Percentiles rank a stretch among this genome's conserved stretches.
Evolutionary conservation across 441 rosid species (phyloP).

Genomic region (Eruca vesicaria): DNA sequence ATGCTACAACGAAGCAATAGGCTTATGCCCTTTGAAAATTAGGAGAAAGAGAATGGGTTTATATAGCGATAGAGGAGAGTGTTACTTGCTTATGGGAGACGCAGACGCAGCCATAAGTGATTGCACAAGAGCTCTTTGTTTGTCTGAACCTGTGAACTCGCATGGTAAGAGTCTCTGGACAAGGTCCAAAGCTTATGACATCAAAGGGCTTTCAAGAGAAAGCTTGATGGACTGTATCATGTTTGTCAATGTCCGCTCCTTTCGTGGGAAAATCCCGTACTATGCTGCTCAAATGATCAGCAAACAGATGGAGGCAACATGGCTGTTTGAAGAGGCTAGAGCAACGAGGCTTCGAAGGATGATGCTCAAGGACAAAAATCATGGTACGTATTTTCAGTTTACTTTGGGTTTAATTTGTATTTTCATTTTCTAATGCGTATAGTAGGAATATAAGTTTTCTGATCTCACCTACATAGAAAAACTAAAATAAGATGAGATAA

Average conservation of each 20-base stretch:
- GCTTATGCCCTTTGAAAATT: slow-evolving; percentile 51
- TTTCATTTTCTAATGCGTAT: neutral
- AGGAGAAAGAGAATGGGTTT: slow-evolving; percentile 63
- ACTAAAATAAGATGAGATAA: neutral
- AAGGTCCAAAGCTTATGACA: slow-evolving; percentile 84
- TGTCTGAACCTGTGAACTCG: slow-evolving; percentile 41
- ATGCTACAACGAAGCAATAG: slow-evolving; percentile 55
- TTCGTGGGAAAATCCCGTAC: slow-evolving; percentile 45
- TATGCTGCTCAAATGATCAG: slow-evolving; percentile 66
- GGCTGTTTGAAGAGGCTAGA: slow-evolving; percentile 51
- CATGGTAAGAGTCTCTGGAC: slow-evolving; percentile 89
- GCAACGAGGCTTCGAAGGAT: slow-evolving; percentile 8
- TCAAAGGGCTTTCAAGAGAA: slow-evolving; percentile 65
- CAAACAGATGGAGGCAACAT: slow-evolving; percentile 74
- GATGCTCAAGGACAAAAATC: slow-evolving; percentile 6
- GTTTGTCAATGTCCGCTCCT: slow-evolving; percentile 49
- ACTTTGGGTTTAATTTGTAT: neutral
- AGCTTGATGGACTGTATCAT: slow-evolving; percentile 78
- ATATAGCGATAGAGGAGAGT: slow-evolving; percentile 72
- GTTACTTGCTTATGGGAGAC: slow-evolving; percentile 49
- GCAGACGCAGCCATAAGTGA: slow-evolving; percentile 71
- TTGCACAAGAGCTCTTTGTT: slow-evolving; percentile 69
- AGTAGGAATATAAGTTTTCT: neutral
- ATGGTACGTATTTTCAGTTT: slow-evolving; percentile 16
- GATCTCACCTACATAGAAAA: neutral